Evolutionary conservation across 1,139 yeast species (phyloP).

Genomic region (Trichomonascaceae sp.): DNA sequence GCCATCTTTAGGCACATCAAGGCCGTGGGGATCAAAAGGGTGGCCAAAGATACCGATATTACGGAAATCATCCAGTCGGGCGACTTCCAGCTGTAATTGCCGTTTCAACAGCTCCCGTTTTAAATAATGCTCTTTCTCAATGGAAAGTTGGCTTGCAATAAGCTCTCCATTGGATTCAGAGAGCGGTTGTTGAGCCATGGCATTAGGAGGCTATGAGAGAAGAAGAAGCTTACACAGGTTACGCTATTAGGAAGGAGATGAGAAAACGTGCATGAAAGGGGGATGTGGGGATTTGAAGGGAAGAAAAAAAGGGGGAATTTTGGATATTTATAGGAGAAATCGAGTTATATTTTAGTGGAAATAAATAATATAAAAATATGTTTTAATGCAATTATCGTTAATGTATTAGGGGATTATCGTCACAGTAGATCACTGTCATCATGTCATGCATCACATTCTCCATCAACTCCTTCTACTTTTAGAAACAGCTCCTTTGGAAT

Average conservation of each 20-base stretch:
- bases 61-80: conserved; percentile 47
- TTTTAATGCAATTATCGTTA: too few species aligned
- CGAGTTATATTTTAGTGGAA: not conserved
- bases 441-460: not conserved
- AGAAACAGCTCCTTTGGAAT: conserved; percentile 45
- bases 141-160: not conserved
- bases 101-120: conserved; percentile 69
- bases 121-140: conserved; percentile 74
- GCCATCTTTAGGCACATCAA: conserved; percentile 11
- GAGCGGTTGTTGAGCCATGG: not conserved
- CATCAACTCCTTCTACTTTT: conserved; percentile 22
- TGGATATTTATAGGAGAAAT: too few species aligned
- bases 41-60: conserved; percentile 64
- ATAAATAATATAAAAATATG: too few species aligned
- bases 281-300: not conserved
- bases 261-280: not conserved
- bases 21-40: conserved; percentile 45
- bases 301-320: not conserved
- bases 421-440: too few species aligned
- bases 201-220: not conserved
- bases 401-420: too few species aligned
- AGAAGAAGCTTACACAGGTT: not conserved
- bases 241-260: not conserved
- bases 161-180: not conserved
- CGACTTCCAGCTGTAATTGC: conserved; percentile 58